Conservation (phyloP, 129 eudicot species). For the Daucus carota region DNA sequence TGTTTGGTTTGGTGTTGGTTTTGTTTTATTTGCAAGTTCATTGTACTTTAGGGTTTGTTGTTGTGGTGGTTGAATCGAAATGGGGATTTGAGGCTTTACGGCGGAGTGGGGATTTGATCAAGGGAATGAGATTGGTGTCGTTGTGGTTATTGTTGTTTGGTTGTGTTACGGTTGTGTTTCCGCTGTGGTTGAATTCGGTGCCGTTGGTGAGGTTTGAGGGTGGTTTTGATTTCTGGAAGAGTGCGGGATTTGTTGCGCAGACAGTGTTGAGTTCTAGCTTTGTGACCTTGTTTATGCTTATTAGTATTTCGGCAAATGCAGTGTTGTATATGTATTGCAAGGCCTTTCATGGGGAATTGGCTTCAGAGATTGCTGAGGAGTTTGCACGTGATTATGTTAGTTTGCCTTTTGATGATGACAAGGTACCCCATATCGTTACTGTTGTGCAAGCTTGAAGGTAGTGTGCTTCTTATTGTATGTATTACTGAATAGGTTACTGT, state of each 20-base stretch:
- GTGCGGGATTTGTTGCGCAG: slow-evolving; percentile 45
- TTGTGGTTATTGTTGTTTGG: slow-evolving; percentile 28
- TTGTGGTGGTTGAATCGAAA: neutral
- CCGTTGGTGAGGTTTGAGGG: slow-evolving; percentile 9
- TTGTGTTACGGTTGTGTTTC: slow-evolving; percentile 22
- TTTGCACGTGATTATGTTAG: slow-evolving; percentile 66
- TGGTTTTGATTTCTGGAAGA: slow-evolving; percentile 33
- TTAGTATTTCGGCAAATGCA: slow-evolving; percentile 35
- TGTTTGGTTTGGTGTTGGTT: neutral
- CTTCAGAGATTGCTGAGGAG: slow-evolving; percentile 72
- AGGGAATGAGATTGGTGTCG: slow-evolving; percentile 4
- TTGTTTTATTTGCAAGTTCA: neutral
- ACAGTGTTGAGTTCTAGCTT: slow-evolving; percentile 44
- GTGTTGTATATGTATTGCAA: slow-evolving; percentile 88
- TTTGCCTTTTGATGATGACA: slow-evolving; percentile 80
- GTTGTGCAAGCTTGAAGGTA: slow-evolving; percentile 27
- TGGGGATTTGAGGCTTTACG: neutral
- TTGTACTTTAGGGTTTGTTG: neutral
- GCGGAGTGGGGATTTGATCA: neutral
- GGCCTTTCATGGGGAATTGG: slow-evolving; percentile 81
- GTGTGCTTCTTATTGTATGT: slow-evolving; percentile 3
- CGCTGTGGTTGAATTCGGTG: slow-evolving; percentile 17
- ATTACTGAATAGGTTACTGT: neutral
- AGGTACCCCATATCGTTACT: slow-evolving; percentile 69
- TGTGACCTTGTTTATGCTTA: slow-evolving; percentile 60